Evolutionary conservation across 306 rosid species (phyloP), one percentile per base, ranked within the genome.

Genomic region (Cucurbita pepo): DNA sequence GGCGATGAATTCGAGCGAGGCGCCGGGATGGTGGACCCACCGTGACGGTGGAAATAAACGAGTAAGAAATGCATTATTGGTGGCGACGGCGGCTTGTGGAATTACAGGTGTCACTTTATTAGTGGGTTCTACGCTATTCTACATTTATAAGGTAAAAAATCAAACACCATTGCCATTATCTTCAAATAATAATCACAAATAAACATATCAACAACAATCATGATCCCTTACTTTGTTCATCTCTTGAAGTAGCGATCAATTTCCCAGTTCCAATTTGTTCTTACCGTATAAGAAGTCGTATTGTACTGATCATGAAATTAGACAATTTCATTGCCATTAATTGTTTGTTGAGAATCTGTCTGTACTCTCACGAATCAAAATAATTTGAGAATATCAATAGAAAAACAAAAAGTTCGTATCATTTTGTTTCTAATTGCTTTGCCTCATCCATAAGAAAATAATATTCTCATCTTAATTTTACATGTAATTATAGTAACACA

Each of bases 41-140:
- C 71, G 48, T 10, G 34, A 30, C 43, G 62, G 73, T 1, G 54
- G n/a, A 11, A 38, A 62, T 0, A 76, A 78, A 40, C 92, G 61
- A 76, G 69, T 83, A 71, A 75, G 76, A 78, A 65, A 53, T 0
- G 89, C 69, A 69, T 45, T 91, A 67, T 55, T 86, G 82, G 79
- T 85, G 70, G 96, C 81, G 21, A 89, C 96, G 80, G 77, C 89
- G 78, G 81, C 79, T 5, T 91, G 95, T 65, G 97, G 96, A 47
- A 69, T 87, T 0, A 84, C 91, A 79, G 99, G 97, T 81, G 97
- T 84, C 89, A 36, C 69, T 18, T 51, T 94, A 10, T 72, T 94
- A 79, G 75, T 85, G 88, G 95, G 75, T 50, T 77, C 95, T 3
- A 87, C 73, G 54, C 59, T 85, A 62, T 45, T 90, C 41, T 91